Evolutionary conservation across 2,329 filamentous ascomycete species (phyloP).

Genomic region (Colletotrichum musicola): DNA sequence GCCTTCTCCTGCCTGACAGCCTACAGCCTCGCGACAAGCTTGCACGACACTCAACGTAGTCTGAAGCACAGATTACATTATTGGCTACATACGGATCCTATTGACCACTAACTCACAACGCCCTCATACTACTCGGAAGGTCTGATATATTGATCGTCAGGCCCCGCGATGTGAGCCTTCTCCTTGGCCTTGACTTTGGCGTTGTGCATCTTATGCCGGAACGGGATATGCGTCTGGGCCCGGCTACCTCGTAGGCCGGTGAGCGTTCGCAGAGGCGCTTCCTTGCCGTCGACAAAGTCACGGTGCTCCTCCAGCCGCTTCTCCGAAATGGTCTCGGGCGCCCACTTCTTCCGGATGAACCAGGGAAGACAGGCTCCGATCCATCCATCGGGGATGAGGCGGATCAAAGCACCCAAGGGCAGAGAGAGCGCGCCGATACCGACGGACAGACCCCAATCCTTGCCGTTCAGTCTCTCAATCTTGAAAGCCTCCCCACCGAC

Average conservation of each 20-base stretch:
- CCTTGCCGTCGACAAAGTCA: conserved; percentile 40
- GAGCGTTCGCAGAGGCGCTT: conserved; percentile 46
- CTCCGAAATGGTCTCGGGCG: conserved; percentile 40
- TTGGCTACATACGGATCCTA: background rate
- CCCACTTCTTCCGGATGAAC: conserved; percentile 46
- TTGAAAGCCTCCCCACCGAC: conserved; percentile 83
- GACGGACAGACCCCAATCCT: conserved; percentile 88
- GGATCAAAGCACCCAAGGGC: conserved; percentile 78
- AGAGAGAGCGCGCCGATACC: conserved; percentile 81
- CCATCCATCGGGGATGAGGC: conserved; percentile 77
- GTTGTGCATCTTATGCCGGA: conserved; percentile 45
- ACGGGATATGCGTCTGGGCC: conserved; percentile 47
- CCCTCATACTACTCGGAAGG: conserved; percentile 44
- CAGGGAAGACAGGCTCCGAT: conserved; percentile 44
- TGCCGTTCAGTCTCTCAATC: conserved; percentile 71
- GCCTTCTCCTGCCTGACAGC: too few relatives aligned
- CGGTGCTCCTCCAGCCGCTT: conserved; percentile 40
- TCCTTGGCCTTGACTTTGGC: conserved; percentile 45
- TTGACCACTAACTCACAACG: background rate
- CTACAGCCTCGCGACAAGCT: too few relatives aligned
- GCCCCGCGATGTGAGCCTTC: conserved; percentile 22
- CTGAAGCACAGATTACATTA: background rate
- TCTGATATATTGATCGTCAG: background rate
- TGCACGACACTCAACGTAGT: too few relatives aligned
- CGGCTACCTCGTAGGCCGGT: conserved; percentile 48